Percentiles rank a stretch among this genome's conserved stretches.
Conservation (phyloP, 2,329 filamentous ascomycete species). For the Botrytis deweyae region DNA sequence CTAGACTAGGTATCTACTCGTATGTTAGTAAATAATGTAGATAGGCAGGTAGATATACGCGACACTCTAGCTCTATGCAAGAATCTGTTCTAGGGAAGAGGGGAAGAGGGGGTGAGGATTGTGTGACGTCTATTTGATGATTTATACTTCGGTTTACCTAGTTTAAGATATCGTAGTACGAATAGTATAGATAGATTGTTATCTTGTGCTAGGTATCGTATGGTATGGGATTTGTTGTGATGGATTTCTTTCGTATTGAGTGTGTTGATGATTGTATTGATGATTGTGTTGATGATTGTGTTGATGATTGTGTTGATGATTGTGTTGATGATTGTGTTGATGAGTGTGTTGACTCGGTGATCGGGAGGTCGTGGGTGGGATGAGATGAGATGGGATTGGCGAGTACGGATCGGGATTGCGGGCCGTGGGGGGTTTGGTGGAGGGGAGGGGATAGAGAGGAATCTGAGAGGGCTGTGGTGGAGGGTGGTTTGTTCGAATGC, state of each 20-base stretch:
- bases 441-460: neutral
- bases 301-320: neutral
- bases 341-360: neutral
- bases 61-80: neutral
- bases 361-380: neutral
- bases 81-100: neutral
- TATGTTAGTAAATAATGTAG: neutral
- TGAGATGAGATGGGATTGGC: neutral
- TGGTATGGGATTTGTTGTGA: neutral
- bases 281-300: neutral
- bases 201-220: neutral
- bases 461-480: neutral
- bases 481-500: neutral
- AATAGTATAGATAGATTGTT: too few relatives aligned
- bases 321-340: neutral
- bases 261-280: neutral
- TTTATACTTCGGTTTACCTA: neutral
- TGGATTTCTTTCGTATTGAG: neutral
- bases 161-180: too few relatives aligned
- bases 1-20: too few relatives aligned
- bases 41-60: neutral
- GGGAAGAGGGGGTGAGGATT: neutral
- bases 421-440: neutral
- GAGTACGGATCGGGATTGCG: neutral
- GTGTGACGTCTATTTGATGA: neutral